A percentile compares a stretch with the other conserved stretches of the same genome.
phyloP scores from a whole-genome alignment of 192 early-diverging fungal species.

The Obelidium mucronatum region DNA sequence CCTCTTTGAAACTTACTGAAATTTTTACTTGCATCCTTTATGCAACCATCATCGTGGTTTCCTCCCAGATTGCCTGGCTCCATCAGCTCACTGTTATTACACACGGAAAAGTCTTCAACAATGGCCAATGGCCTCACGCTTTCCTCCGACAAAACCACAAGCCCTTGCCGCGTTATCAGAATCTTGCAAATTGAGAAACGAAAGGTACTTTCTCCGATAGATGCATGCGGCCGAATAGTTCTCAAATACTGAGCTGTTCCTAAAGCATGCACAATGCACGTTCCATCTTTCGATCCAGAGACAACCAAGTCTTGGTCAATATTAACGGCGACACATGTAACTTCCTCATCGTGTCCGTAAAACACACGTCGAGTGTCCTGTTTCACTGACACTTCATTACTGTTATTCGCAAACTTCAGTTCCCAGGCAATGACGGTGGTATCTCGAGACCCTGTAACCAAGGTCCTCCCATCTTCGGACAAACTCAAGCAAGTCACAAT shows the following conservation, averaged over 20 bases:
- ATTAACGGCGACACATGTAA: slow-evolving; percentile 46
- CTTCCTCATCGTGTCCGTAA: slow-evolving; percentile 55
- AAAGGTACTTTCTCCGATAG: slow-evolving; percentile 4
- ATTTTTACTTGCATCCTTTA: neutral
- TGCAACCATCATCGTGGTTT: neutral
- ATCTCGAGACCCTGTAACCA: slow-evolving; percentile 55
- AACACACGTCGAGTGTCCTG: slow-evolving; percentile 39
- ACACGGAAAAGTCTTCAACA: neutral
- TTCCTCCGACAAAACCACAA: slow-evolving; percentile 44
- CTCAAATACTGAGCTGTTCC: slow-evolving; percentile 46
- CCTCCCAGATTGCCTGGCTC: neutral
- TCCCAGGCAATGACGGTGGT: slow-evolving; percentile 56
- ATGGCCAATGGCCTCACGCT: neutral
- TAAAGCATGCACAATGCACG: slow-evolving; percentile 53
- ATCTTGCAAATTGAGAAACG: slow-evolving; percentile 36
- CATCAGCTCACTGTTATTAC: neutral
- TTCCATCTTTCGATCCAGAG: slow-evolving; percentile 56
- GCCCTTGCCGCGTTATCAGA: slow-evolving; percentile 9
- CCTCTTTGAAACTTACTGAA: neutral
- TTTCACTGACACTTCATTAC: slow-evolving; percentile 13
- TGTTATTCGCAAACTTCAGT: neutral
- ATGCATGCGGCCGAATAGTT: slow-evolving; percentile 39
- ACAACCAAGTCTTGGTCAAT: slow-evolving; percentile 52
- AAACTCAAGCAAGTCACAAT: slow-evolving; percentile 52
- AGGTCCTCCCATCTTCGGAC: slow-evolving; percentile 40